Evolutionary conservation across 2,329 filamentous ascomycete species (phyloP).

Genomic region (Cylindrodendrum hubeiense): DNA sequence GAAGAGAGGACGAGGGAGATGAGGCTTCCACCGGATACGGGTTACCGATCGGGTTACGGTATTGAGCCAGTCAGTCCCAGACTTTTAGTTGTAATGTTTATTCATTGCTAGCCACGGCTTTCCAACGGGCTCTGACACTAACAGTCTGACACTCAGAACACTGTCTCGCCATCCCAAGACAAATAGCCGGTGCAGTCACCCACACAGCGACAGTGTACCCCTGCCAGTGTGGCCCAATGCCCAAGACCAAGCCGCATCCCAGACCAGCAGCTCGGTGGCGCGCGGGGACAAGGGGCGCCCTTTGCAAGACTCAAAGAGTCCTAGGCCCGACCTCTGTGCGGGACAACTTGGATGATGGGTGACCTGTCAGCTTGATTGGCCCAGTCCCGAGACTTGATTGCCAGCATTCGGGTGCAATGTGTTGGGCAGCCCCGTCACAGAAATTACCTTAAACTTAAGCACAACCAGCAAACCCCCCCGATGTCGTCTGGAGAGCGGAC

Average conservation of each 20-base stretch:
- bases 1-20: not conserved
- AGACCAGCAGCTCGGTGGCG: constrained; percentile 21
- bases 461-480: not conserved
- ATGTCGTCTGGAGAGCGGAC: not conserved
- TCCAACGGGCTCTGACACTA: not conserved
- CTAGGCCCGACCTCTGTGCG: constrained; percentile 6
- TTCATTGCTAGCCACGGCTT: not conserved
- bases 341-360: constrained; percentile 9
- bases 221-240: no score
- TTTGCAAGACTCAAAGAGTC: not conserved
- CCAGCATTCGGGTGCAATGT: not conserved
- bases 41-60: constrained; percentile 11
- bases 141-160: not conserved
- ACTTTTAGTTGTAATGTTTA: not conserved
- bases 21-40: not conserved
- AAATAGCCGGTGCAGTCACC: not conserved
- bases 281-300: constrained; percentile 5
- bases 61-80: constrained; percentile 2
- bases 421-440: not conserved
- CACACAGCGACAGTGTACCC: not conserved
- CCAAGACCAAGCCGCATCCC: not conserved
- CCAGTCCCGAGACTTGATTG: constrained; percentile 1
- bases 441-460: constrained; percentile 20
- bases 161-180: constrained; percentile 7
- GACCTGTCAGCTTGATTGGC: constrained; percentile 6